Evolutionary conservation across 768 basidiomycete genomes (phyloP).

Genomic region (Punctularia strigosozonata): DNA sequence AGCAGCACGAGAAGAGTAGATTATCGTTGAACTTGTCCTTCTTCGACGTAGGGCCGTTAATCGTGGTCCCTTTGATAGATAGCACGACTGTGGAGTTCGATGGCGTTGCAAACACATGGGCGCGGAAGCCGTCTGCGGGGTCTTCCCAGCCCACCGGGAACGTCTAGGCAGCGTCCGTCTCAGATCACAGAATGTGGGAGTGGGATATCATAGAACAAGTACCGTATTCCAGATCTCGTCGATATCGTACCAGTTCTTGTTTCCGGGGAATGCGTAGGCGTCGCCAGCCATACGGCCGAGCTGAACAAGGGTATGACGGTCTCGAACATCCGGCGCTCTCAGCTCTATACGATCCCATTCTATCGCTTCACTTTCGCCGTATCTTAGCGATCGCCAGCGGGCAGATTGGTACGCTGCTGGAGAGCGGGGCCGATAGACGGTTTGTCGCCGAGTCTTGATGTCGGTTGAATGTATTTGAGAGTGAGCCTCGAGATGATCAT

Average conservation of each 20-base stretch:
- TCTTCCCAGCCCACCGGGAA: constrained; percentile 76
- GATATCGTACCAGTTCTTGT: constrained; percentile 73
- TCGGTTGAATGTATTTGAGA: no score
- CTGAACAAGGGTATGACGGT: constrained; percentile 68
- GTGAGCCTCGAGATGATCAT: no score
- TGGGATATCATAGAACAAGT: constrained; percentile 2
- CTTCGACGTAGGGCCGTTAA: constrained; percentile 77
- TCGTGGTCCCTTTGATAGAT: constrained; percentile 83
- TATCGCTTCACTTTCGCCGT: constrained; percentile 36
- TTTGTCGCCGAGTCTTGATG: constrained; percentile 39
- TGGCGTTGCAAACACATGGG: constrained; percentile 74
- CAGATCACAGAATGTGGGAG: background rate
- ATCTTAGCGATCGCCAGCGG: constrained; percentile 36
- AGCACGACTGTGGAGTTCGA: constrained; percentile 78
- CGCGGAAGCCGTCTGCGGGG: constrained; percentile 65
- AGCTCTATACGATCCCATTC: constrained; percentile 62
- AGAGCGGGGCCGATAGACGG: constrained; percentile 50
- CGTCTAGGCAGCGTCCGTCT: constrained; percentile 30
- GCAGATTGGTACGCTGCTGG: constrained; percentile 37
- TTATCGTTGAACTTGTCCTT: constrained; percentile 94
- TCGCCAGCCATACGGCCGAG: constrained; percentile 83
- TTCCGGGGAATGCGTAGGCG: constrained; percentile 69
- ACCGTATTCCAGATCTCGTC: constrained; percentile 60
- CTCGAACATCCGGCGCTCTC: constrained; percentile 66
- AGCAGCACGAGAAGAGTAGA: constrained; percentile 85